A percentile compares a stretch with the other conserved stretches of the same genome.
Evolutionary conservation across 1,284 basidiomycete species (phyloP).

Genomic region (Boletus sp.): DNA sequence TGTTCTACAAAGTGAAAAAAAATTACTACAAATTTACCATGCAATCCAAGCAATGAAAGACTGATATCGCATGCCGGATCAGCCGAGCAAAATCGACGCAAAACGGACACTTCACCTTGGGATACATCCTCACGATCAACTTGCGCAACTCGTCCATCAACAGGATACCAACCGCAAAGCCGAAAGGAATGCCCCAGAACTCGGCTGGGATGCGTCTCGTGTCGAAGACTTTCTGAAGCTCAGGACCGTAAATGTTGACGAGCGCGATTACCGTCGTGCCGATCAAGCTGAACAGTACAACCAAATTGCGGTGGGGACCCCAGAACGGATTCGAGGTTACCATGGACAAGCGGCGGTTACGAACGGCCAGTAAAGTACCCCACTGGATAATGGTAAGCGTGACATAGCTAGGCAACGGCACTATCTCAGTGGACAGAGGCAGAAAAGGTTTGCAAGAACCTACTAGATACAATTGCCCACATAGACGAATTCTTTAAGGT

Average conservation of each 20-base stretch:
- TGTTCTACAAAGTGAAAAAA: not conserved
- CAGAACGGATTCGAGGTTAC: slow-evolving; percentile 41
- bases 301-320: slow-evolving; percentile 42
- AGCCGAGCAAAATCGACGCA: not conserved
- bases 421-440: slow-evolving; percentile 11
- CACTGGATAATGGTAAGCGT: slow-evolving; percentile 43
- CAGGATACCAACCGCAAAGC: slow-evolving; percentile 44
- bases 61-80: slow-evolving; percentile 12
- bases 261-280: slow-evolving; percentile 41
- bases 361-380: slow-evolving; percentile 38
- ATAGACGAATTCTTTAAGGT: slow-evolving; percentile 39
- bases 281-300: slow-evolving; percentile 42
- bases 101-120: slow-evolving; percentile 36
- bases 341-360: slow-evolving; percentile 40
- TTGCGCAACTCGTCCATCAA: slow-evolving; percentile 46
- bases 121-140: slow-evolving; percentile 46
- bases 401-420: slow-evolving; percentile 41
- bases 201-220: slow-evolving; percentile 45
- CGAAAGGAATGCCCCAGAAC: slow-evolving; percentile 48
- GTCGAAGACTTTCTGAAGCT: slow-evolving; percentile 19
- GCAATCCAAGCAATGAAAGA: slow-evolving; percentile 38
- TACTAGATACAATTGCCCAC: slow-evolving; percentile 48
- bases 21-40: slow-evolving; percentile 20
- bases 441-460: slow-evolving; percentile 29
- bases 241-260: slow-evolving; percentile 38